Base-by-base conservation (phyloP, 1,139 yeast genomes). In the Maudiozyma humilis region DNA sequence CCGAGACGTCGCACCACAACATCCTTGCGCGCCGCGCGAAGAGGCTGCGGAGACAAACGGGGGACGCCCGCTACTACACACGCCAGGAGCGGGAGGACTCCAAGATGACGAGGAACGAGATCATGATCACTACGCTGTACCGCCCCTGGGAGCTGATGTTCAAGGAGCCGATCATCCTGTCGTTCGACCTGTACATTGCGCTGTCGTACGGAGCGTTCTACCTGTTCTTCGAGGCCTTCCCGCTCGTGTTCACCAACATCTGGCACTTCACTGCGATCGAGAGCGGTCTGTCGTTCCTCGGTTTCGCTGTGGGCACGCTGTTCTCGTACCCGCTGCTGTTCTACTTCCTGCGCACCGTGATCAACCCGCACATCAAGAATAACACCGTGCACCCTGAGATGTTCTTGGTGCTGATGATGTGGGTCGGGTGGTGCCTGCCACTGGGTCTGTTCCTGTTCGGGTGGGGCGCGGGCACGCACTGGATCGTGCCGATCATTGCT, bases 201-300 rank as follows among this genome's bases (percentile, higher is more conserved):
- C 60, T 78, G 55, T 68, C 73, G 14, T 79, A 78, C 59, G 71
- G 79, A 20, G 60, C 75, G 30, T 58, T 74, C 57, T 78, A 77
- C 55, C 63, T 78, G 41, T 78, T 74, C 69, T 76, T 79, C 53
- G 84, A 79, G 58, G 79, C 78, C 0, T 73, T 75, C 59, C 84
- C 84, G 4, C 67, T 78, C 40, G 76, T 75, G 1, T 78, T 72
- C 49, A 44, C 51, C 7, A 72, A 65, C 3, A 56, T 67, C 31
- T 67, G 73, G 51, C 57, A 66, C 42, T 78, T 78, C 58, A 71
- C 76, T 1, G 19, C 42, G 16, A 36, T 52, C 25, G 53, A 52
- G 40, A 34, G 46, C 10, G 55, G 56, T 23, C 31, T 53, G 30
- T 48, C 56, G 1, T 52, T 41, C 32, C 19, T 53, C 35, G 56